Base-by-base conservation (phyloP, 108 stramenopile genomes). In the Nitzschia putrida region DNA sequence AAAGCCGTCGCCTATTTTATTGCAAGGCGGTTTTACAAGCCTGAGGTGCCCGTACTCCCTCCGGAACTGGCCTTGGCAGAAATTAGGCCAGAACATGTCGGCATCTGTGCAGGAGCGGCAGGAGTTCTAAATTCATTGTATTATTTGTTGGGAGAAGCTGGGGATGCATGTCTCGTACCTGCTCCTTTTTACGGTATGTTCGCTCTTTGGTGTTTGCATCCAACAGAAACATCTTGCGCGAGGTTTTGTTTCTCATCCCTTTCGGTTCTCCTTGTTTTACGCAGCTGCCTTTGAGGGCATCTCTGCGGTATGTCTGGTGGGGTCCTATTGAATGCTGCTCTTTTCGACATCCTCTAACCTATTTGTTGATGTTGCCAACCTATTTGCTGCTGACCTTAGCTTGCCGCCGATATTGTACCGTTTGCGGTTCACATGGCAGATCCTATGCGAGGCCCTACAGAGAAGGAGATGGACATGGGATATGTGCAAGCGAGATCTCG, bases 121-220 rank as follows among this genome's bases (percentile, higher is more conserved):
- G 79, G 84, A 34, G 49, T 90, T 11, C 61, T 95, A 63, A 91
- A 88, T 76, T 39, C 51, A 12, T 60, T 83, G 12, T 89, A 83
- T 53, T 83, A 85, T 53, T 66, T 82, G 8, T 72, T 96, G 65
- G 85, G 83, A 3, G 91, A 95, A 38, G 66, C 64, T n/a, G 88
- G 91, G 24, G 97, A 97, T 72, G 87, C 72, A 8, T 89, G 93
- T 61, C 78, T 97, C 29, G 91, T 97, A 43, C 97, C 97, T 37
- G 83, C 91, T 53, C 97, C 97, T 6, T 97, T 95, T 69, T 97
- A 97, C 74, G 87, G 88, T 49, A 53, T 14, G 50, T 53, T 51
- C 16, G 13, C 1, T 14, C 3, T n/a, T 56, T 25, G 21, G 3
- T 34, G 4, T 1, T 34, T 1, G 29, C 29, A 34, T 34, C 4